These are phyloP conservation scores for Dryas octopetala DNA, from an alignment of 306 rosid species.

Conservation along the genomic window DNA sequence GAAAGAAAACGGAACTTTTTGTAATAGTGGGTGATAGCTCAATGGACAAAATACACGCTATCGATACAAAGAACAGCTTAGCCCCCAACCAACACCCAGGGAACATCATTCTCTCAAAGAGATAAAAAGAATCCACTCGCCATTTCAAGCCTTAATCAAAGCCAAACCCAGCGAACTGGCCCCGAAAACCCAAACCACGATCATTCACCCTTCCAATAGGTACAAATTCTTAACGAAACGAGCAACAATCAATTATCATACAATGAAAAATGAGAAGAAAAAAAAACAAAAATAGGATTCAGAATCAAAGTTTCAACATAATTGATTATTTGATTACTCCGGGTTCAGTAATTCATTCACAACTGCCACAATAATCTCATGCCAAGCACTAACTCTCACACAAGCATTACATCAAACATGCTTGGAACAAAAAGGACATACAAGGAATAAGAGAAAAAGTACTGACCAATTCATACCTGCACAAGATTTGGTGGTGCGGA, in stretches of 20 bases:
- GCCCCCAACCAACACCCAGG: too few relatives aligned
- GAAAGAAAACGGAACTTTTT: too few relatives aligned
- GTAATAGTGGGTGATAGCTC: too few relatives aligned
- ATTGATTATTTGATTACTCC: background rate
- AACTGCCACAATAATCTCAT: background rate
- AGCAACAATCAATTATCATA: background rate
- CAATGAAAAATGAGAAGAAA: background rate
- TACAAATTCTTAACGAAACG: background rate
- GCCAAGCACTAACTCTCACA: background rate
- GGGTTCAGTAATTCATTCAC: background rate
- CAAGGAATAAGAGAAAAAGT: background rate
- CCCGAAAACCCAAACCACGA: too few relatives aligned
- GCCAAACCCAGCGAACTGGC: too few relatives aligned
- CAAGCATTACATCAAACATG: background rate
- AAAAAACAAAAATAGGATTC: background rate
- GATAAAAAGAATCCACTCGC: too few relatives aligned
- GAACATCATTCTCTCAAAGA: too few relatives aligned
- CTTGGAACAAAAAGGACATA: background rate
- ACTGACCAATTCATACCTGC: slow-evolving; percentile 14
- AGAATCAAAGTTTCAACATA: background rate
- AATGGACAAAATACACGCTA: too few relatives aligned
- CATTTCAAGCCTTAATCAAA: too few relatives aligned
- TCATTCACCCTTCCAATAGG: background rate
- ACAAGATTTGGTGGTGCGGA: slow-evolving; percentile 31
- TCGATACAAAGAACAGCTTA: too few relatives aligned